Percentiles rank a stretch among this genome's conserved stretches.
These are phyloP conservation scores for Protea cynaroides DNA, from an alignment of 164 flowering plant species.

Conservation along the genomic window DNA sequence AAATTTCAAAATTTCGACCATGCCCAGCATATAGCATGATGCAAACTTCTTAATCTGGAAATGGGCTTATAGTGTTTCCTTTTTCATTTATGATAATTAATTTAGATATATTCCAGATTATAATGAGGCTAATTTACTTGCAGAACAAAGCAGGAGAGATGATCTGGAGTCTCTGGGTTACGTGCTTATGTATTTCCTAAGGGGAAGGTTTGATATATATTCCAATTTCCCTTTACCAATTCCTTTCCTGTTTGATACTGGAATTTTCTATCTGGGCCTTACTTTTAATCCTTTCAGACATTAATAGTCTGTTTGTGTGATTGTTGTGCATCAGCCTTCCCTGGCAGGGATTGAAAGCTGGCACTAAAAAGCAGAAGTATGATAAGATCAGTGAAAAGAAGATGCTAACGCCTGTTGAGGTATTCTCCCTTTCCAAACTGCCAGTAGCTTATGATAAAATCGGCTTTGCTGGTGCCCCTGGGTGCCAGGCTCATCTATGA, in stretches of 20 bases:
- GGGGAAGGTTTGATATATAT: constrained; percentile 35
- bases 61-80: no score
- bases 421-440: constrained; percentile 13
- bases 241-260: not conserved
- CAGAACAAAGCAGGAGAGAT: constrained; percentile 58
- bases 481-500: not conserved
- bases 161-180: constrained; percentile 54
- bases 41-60: not conserved
- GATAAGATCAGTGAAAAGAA: constrained; percentile 68
- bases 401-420: constrained; percentile 68
- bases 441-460: no score
- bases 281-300: not conserved
- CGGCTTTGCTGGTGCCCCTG: not conserved
- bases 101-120: no score
- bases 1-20: no score
- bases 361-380: constrained; percentile 56
- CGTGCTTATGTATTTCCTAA: constrained; percentile 49
- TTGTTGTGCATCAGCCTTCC: constrained; percentile 25
- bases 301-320: not conserved
- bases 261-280: not conserved
- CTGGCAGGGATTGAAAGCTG: constrained; percentile 39
- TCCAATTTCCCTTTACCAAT: not conserved
- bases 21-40: no score
- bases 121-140: not conserved
- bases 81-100: no score